Evolutionary conservation across 129 eudicot species (phyloP), one percentile per base, ranked within the genome.

Genomic region (Escallonia herrerae): DNA sequence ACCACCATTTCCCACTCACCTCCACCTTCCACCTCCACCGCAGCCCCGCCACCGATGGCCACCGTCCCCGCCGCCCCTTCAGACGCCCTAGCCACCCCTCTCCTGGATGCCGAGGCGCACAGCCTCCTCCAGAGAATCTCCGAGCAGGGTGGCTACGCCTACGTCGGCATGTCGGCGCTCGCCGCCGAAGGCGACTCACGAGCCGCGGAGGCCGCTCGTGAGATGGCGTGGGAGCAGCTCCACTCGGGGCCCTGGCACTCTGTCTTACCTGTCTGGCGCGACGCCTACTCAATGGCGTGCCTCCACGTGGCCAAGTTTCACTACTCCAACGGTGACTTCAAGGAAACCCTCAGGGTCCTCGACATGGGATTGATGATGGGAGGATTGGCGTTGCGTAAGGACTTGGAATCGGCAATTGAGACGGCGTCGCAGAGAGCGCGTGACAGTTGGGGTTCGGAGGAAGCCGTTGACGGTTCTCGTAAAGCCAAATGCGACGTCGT

Each of bases 221-320:
- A 94, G 80, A 86, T 94, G 93, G 99, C 99, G 52, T 94, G 99
- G 99, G 99, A 94, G 81, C 99, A 94, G 65, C 90, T 94, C 2
- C 99, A 94, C 68, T 89, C 90, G 10, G 99, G 97, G 0, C 99
- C 99, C 0, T 94, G 99, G 99, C 79, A 80, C 80, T 86, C 99
- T 3, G 95, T 94, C 70, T 42, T 84, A 5, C 93, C 93, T 4
- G 74, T 86, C 46, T 94, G 99, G 99, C 69, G 97, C 57, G 99
- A 94, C 76, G 99, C 96, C 4, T 94, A 94, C 62, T 70, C 99
- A 56, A 86, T 89, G 91, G 95, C 99, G 72, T 94, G 96, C 64
- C 69, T 94, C 38, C 76, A 84, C 66, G 96, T 89, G 59, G 99
- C 95, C 14, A 89, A 70, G 72, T 58, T 61, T 15, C 73, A 72